Conservation (phyloP, 768 basidiomycete genomes). For the Suillus sp. region DNA sequence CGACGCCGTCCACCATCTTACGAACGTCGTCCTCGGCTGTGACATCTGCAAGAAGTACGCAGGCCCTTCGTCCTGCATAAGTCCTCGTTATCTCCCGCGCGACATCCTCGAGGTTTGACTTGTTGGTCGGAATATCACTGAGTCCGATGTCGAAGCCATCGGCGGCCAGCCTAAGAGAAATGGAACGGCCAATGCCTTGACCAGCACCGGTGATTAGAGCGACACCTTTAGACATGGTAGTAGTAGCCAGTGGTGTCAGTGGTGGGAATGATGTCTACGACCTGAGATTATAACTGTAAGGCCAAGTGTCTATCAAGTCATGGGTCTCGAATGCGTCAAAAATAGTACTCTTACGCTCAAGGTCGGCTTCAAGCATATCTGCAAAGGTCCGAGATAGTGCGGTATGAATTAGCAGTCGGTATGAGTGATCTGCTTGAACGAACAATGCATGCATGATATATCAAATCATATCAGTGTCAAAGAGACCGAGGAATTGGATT, state of each 20-base stretch:
- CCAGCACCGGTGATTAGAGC: slow-evolving; percentile 40
- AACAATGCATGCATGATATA: background rate
- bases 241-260: background rate
- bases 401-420: background rate
- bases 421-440: background rate
- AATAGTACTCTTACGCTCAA: background rate
- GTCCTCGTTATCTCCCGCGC: slow-evolving; percentile 30
- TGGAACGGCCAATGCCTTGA: slow-evolving; percentile 30
- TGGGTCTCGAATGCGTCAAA: background rate
- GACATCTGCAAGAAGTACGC: slow-evolving; percentile 42
- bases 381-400: background rate
- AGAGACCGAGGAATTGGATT: background rate
- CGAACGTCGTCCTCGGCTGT: slow-evolving; percentile 44
- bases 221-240: slow-evolving; percentile 24
- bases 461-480: background rate
- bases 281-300: background rate
- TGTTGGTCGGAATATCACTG: slow-evolving; percentile 29
- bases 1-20: slow-evolving; percentile 36
- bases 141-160: slow-evolving; percentile 37
- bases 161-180: slow-evolving; percentile 35
- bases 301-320: background rate
- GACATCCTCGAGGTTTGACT: slow-evolving; percentile 27
- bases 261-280: background rate
- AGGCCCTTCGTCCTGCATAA: slow-evolving; percentile 26
- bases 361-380: background rate